Evolutionary conservation across 208 protist genomes (phyloP), one percentile per base, ranked within the genome.

Genomic region (Porcisia deanei): DNA sequence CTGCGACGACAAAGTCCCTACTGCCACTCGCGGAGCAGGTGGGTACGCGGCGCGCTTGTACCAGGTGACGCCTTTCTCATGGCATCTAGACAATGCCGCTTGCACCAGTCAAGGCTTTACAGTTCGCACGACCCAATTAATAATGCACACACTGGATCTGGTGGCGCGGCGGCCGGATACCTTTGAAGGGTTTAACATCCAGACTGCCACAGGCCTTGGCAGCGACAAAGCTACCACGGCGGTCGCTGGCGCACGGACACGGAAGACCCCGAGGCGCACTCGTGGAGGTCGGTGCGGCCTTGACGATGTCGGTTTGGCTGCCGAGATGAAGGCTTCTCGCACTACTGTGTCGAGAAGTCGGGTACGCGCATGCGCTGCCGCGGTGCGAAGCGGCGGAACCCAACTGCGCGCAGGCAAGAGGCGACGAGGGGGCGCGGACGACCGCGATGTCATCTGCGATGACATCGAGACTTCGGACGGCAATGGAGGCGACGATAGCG

Each of bases 61-160:
- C 34, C 77, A 82, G 30, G 77, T 25, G n/a, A 82, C 77, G 1
- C 72, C 77, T 10, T 77, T 82, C 52, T 71, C 77, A 7, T 82
- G 77, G 72, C 47, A 41, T 25, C 1, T 82, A n/a, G 58, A 55
- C 25, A 54, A 8, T 37, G 37, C 45, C 4, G 41, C 18, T 47
- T 74, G 77, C 53, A 55, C 71, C 20, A 53, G 7, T 5, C 39
- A 25, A 10, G 71, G 71, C 22, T 30, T 58, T 37, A 73, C 45
- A 22, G 77, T 55, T 0, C 55, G 55, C 71, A 49, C 73, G 6
- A 60, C 72, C 1, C 52, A 68, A 12, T 49, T 73, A 9, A 25
- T 82, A 53, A 77, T 64, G 64, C 77, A 82, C 22, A 52, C 77
- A 8, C 43, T 77, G 2, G 77, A 82, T 45, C 47, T 82, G 54